Evolutionary conservation across 805 yeast species (phyloP).

Genomic region (Lachancea sp.): DNA sequence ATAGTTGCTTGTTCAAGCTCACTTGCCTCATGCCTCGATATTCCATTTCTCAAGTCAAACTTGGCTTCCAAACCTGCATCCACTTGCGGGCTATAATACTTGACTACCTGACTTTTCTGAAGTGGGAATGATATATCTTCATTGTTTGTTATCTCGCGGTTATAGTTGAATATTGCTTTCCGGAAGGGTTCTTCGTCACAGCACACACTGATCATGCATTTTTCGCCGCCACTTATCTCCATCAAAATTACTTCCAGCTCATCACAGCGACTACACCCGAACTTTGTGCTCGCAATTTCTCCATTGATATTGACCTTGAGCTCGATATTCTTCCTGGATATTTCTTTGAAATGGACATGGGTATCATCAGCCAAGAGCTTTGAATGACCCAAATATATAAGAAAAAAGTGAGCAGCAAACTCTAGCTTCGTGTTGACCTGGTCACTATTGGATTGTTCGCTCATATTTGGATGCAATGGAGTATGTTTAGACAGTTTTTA

Average conservation of each 20-base stretch:
- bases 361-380: slow-evolving; percentile 2
- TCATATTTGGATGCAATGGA: background rate
- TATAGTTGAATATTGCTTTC: slow-evolving; percentile 17
- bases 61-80: slow-evolving; percentile 5
- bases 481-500: background rate
- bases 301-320: slow-evolving; percentile 1
- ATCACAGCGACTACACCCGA: background rate
- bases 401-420: slow-evolving; percentile 8
- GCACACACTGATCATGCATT: slow-evolving; percentile 18
- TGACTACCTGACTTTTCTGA: slow-evolving; percentile 3
- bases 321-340: slow-evolving; percentile 6
- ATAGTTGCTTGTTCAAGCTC: background rate
- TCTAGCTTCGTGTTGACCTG: slow-evolving; percentile 10
- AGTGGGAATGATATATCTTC: slow-evolving; percentile 11
- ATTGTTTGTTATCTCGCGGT: slow-evolving; percentile 7
- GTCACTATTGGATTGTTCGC: background rate
- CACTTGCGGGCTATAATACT: slow-evolving; percentile 2
- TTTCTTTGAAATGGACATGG: slow-evolving; percentile 5
- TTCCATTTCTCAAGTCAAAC: slow-evolving; percentile 3
- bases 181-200: slow-evolving; percentile 11
- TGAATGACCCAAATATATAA: slow-evolving; percentile 8
- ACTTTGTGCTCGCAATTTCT: background rate
- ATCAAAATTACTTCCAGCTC: slow-evolving; percentile 8
- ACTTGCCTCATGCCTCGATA: background rate
- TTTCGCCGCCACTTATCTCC: slow-evolving; percentile 11